phyloP scores from a whole-genome alignment of 176 grass and related monocot genomes.

The Aegilops umbellulata region DNA sequence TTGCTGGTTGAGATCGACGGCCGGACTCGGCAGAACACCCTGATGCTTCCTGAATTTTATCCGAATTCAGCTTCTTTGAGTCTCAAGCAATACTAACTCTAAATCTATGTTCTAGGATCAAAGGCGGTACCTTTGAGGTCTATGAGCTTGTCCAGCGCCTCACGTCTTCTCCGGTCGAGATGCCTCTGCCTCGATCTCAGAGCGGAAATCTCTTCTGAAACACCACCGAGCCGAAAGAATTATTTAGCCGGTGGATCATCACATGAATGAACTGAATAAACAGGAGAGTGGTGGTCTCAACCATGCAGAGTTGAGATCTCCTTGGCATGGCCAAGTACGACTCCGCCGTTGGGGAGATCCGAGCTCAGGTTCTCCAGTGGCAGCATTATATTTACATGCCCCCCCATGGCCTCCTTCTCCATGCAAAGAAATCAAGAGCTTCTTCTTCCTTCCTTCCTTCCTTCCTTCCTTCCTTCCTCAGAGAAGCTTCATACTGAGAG shows the following conservation, averaged over 20 bases:
- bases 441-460: neutral
- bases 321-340: slow-evolving; percentile 36
- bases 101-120: slow-evolving; percentile 5
- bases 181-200: slow-evolving; percentile 45
- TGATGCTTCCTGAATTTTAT: slow-evolving; percentile 78
- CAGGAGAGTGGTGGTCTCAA: neutral
- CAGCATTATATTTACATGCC: slow-evolving; percentile 25
- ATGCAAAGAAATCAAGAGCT: neutral
- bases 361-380: slow-evolving; percentile 47
- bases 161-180: slow-evolving; percentile 57
- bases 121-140: slow-evolving; percentile 76
- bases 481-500: slow-evolving; percentile 12
- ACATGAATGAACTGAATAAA: neutral
- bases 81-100: neutral
- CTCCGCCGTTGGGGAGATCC: slow-evolving; percentile 28
- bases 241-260: neutral
- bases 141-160: slow-evolving; percentile 70
- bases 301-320: slow-evolving; percentile 51
- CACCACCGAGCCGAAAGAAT: slow-evolving; percentile 7
- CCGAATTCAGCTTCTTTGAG: slow-evolving; percentile 17
- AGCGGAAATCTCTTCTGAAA: slow-evolving; percentile 62
- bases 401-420: slow-evolving; percentile 13
- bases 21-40: slow-evolving; percentile 82
- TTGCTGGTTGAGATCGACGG: slow-evolving; percentile 35
- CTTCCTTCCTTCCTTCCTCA: neutral